Evolutionary conservation across 805 yeast species (phyloP).

Genomic region (Teunomyces funiuensis): DNA sequence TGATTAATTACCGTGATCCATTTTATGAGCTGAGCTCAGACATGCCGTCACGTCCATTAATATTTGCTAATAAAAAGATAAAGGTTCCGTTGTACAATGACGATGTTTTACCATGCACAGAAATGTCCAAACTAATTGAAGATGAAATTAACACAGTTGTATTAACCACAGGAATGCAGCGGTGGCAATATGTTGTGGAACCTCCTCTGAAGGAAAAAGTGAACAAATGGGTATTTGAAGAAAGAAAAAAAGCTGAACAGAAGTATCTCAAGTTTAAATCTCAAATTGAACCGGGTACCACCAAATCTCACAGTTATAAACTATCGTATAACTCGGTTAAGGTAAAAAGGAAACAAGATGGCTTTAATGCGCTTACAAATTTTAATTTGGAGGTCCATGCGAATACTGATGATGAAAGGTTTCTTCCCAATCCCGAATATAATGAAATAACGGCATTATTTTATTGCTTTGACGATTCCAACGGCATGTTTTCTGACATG

Average conservation of each 20-base stretch:
- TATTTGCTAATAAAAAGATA: constrained; percentile 68
- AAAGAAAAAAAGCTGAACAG: constrained; percentile 11
- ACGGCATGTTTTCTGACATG: constrained; percentile 14
- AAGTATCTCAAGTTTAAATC: constrained; percentile 33
- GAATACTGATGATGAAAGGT: constrained; percentile 44
- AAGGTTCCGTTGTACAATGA: constrained; percentile 40
- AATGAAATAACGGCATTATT: constrained; percentile 63
- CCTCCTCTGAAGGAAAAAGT: constrained; percentile 53
- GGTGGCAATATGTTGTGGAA: constrained; percentile 45
- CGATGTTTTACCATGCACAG: constrained; percentile 9
- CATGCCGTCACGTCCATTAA: constrained; percentile 52
- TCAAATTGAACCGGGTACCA: constrained; percentile 50
- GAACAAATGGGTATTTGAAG: constrained; percentile 27
- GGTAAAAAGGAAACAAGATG: constrained; percentile 36
- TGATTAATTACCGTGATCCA: constrained; percentile 61
- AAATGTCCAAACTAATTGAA: constrained; percentile 7
- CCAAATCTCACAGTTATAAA: constrained; percentile 39
- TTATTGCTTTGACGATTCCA: constrained; percentile 57
- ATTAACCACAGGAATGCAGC: neutral
- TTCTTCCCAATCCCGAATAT: constrained; percentile 59
- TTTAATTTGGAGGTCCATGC: constrained; percentile 70
- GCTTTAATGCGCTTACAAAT: constrained; percentile 51
- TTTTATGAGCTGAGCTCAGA: constrained; percentile 56
- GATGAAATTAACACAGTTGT: neutral
- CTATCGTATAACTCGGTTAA: constrained; percentile 37